Evolutionary conservation across 345 rosid genomes (phyloP).

Genomic region (Cardamine occulta): DNA sequence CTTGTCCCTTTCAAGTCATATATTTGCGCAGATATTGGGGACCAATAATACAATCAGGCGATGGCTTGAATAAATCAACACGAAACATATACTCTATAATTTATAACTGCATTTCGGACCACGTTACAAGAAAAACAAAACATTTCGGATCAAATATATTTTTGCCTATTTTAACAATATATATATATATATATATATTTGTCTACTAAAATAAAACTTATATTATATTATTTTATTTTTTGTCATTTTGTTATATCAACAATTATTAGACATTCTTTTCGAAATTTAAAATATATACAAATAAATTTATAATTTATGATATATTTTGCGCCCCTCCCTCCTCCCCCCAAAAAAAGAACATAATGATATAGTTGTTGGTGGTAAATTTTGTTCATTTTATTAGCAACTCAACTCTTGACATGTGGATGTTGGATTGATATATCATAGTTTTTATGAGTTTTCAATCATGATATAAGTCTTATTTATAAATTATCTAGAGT

Average conservation of each 20-base stretch:
- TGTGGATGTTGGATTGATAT: not conserved
- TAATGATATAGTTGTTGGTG: not conserved
- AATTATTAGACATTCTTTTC: not conserved
- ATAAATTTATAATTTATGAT: not conserved
- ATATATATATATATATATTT: too few species aligned
- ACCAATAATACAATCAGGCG: constrained; percentile 16
- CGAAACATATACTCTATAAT: not conserved
- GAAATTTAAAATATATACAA: not conserved
- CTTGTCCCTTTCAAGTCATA: constrained; percentile 24
- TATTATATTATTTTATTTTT: not conserved
- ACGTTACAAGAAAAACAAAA: too few species aligned
- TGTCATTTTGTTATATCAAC: not conserved
- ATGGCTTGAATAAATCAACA: constrained; percentile 6
- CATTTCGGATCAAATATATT: not conserved
- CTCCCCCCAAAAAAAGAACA: too few species aligned
- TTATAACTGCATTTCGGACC: not conserved
- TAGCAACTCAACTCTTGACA: not conserved
- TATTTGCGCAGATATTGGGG: constrained; percentile 19
- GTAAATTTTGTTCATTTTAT: not conserved
- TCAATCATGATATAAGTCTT: too few species aligned
- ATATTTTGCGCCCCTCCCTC: not conserved
- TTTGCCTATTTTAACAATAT: too few species aligned
- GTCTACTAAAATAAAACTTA: not conserved
- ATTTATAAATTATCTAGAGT: too few species aligned
- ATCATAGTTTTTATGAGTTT: too few species aligned